A percentile compares a stretch with the other conserved stretches of the same genome.
Evolutionary conservation across 2,329 filamentous ascomycete genomes (phyloP).

Genomic region (Daldinia eschscholtzii): DNA sequence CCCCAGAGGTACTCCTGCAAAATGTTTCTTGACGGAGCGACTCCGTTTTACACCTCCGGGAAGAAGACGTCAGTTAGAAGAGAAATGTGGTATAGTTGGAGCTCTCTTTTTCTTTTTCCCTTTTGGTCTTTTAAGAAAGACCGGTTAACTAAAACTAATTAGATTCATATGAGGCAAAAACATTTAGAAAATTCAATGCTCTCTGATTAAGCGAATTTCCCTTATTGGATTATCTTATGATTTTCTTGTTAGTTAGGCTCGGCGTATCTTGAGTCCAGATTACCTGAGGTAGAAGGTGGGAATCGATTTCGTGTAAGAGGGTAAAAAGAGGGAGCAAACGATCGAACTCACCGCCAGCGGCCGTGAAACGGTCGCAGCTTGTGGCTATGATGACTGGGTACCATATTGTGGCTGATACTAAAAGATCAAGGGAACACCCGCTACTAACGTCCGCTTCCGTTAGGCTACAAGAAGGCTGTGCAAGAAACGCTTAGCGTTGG

Average conservation of each 20-base stretch:
- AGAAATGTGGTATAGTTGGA: too few relatives aligned
- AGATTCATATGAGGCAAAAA: too few relatives aligned
- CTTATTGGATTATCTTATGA: too few relatives aligned
- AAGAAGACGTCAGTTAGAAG: neutral
- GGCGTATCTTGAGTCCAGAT: too few relatives aligned
- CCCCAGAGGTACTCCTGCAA: neutral
- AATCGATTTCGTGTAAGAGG: neutral
- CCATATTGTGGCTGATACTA: constrained; percentile 21
- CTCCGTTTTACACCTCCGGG: neutral
- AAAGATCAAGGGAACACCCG: constrained; percentile 2
- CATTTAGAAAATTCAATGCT: too few relatives aligned
- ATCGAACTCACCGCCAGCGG: constrained; percentile 8
- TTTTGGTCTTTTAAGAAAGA: too few relatives aligned
- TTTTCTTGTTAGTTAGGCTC: too few relatives aligned
- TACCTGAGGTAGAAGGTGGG: too few relatives aligned
- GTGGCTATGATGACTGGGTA: constrained; percentile 29
- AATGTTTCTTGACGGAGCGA: neutral
- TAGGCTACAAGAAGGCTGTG: constrained; percentile 10
- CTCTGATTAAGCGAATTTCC: too few relatives aligned
- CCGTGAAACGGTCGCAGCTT: constrained; percentile 26
- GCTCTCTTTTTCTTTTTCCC: too few relatives aligned
- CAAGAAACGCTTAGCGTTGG: constrained; percentile 12
- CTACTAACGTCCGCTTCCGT: neutral
- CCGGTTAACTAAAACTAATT: too few relatives aligned
- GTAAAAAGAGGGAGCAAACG: neutral